phyloP scores from a whole-genome alignment of 2,329 filamentous ascomycete genomes.

The Pseudogymnoascus sp. region DNA sequence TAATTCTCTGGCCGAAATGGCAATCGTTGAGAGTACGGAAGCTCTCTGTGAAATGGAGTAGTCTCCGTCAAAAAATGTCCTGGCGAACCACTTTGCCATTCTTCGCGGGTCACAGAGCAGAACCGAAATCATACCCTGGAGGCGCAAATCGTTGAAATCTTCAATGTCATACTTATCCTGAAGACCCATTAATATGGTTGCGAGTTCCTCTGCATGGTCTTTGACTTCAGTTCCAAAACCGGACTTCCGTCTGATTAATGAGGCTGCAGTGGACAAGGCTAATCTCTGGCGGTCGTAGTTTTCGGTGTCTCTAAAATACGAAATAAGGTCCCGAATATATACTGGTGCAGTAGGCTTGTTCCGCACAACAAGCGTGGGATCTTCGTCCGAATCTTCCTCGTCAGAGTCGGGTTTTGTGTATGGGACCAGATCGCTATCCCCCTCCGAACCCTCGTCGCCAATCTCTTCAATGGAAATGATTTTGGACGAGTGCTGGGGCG shows the following conservation, averaged over 20 bases:
- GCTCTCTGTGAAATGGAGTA: slow-evolving; percentile 80
- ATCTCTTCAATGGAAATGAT: slow-evolving; percentile 57
- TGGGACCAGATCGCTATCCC: slow-evolving; percentile 47
- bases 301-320: slow-evolving; percentile 69
- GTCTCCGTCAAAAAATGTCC: slow-evolving; percentile 83
- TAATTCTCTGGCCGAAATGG: slow-evolving; percentile 73
- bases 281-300: slow-evolving; percentile 78
- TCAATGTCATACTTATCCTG: slow-evolving; percentile 80
- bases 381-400: slow-evolving; percentile 83
- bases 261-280: slow-evolving; percentile 65
- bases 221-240: slow-evolving; percentile 80
- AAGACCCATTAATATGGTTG: slow-evolving; percentile 64
- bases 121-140: slow-evolving; percentile 75
- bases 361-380: slow-evolving; percentile 75
- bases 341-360: slow-evolving; percentile 80
- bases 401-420: slow-evolving; percentile 86
- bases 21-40: slow-evolving; percentile 71
- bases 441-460: slow-evolving; percentile 43
- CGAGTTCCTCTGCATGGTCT: slow-evolving; percentile 75
- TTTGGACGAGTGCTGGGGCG: slow-evolving; percentile 21
- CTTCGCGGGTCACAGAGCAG: slow-evolving; percentile 64
- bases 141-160: slow-evolving; percentile 62
- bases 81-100: slow-evolving; percentile 77
- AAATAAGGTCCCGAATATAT: slow-evolving; percentile 78
- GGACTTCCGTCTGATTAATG: slow-evolving; percentile 78